Conservation (phyloP, 306 rosid genomes). For the Aeschynomene evenia region DNA sequence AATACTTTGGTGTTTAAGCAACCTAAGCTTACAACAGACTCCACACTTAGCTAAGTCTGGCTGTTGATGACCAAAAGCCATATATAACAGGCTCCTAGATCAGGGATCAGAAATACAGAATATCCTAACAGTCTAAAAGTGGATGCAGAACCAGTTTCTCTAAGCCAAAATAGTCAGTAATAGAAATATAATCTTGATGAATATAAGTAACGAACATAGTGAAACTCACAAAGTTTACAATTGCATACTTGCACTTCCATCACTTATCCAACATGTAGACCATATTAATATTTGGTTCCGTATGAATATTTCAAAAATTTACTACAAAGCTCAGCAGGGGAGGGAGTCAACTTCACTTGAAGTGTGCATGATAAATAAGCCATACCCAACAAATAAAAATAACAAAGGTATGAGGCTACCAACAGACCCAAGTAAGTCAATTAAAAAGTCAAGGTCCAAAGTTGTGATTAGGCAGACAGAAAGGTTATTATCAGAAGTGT, state of each 20-base stretch:
- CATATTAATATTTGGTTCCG: neutral
- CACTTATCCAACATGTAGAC: slow-evolving; percentile 5
- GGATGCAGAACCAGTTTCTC: slow-evolving; percentile 9
- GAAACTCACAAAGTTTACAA: slow-evolving; percentile 1
- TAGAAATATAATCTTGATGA: neutral
- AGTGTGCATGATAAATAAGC: neutral
- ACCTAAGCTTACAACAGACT: slow-evolving; percentile 16
- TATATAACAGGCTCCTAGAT: slow-evolving; percentile 8
- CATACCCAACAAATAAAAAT: slow-evolving; percentile 12
- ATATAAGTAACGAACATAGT: neutral
- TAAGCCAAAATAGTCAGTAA: slow-evolving; percentile 13
- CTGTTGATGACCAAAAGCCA: slow-evolving; percentile 17
- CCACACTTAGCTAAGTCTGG: slow-evolving; percentile 16
- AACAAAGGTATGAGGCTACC: slow-evolving; percentile 7
- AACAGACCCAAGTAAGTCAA: neutral
- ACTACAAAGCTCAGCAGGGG: slow-evolving; percentile 6
- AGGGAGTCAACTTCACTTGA: neutral
- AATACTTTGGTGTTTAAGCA: slow-evolving; percentile 14
- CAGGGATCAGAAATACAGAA: slow-evolving; percentile 7
- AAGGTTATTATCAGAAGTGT: slow-evolving; percentile 11
- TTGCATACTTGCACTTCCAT: neutral
- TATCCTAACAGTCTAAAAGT: slow-evolving; percentile 12
- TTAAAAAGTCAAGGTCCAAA: slow-evolving; percentile 2
- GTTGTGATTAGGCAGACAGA: slow-evolving; percentile 12
- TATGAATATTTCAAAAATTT: neutral